These are phyloP conservation scores for Stevia rebaudiana DNA, from an alignment of 140 eudicot genomes.

Conservation along the genomic window DNA sequence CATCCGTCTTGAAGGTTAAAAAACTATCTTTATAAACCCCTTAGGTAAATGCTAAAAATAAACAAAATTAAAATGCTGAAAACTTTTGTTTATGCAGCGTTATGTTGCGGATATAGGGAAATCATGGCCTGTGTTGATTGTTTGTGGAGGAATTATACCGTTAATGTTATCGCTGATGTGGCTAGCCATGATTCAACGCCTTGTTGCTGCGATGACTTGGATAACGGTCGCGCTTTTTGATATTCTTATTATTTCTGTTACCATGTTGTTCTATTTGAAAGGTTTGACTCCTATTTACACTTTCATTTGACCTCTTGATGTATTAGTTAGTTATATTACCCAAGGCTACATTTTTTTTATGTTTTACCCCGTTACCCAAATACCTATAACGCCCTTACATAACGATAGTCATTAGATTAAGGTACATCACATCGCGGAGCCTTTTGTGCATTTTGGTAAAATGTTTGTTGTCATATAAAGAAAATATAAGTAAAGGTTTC, in stretches of 20 bases:
- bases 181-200: constrained; percentile 87
- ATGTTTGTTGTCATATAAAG: neutral
- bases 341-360: neutral
- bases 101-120: constrained; percentile 91
- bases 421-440: neutral
- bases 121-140: constrained; percentile 91
- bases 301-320: constrained; percentile 1
- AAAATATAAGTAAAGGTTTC: constrained; percentile 4
- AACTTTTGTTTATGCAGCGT: constrained; percentile 51
- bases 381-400: constrained; percentile 10
- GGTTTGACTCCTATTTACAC: constrained; percentile 35
- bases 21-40: neutral
- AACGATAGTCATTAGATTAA: neutral
- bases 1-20: constrained; percentile 79
- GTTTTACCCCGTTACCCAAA: constrained; percentile 8
- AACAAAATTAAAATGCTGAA: neutral
- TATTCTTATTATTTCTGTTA: constrained; percentile 69
- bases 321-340: neutral
- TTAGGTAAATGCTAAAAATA: neutral
- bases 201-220: constrained; percentile 96
- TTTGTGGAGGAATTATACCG: constrained; percentile 95
- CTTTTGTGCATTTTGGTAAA: constrained; percentile 2
- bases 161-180: constrained; percentile 64
- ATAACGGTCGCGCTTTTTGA: constrained; percentile 70
- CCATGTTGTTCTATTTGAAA: constrained; percentile 75